phyloP scores from a whole-genome alignment of 495 filamentous ascomycete genomes.

The Aspergillus egyptiacus region DNA sequence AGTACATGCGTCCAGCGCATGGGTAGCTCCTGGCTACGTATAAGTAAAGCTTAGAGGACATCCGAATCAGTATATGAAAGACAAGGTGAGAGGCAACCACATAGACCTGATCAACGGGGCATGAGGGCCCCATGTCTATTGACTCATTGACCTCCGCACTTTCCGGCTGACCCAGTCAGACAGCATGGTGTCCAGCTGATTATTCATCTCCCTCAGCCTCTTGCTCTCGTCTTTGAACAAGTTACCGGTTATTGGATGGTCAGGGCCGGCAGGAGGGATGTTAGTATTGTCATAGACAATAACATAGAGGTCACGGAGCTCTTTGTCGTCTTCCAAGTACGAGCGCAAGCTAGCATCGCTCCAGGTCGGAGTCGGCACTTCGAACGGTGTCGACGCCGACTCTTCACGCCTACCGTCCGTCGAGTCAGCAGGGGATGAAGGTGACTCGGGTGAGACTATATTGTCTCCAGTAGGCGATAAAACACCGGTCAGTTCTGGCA shows the following conservation, averaged over 20 bases:
- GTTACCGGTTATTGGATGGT: slow-evolving; percentile 76
- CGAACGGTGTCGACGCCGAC: slow-evolving; percentile 36
- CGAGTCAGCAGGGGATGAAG: slow-evolving; percentile 59
- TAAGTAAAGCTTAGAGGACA: background rate
- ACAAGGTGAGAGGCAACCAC: background rate
- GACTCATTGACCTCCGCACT: slow-evolving; percentile 17
- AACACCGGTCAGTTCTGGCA: slow-evolving; percentile 58
- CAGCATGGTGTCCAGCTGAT: slow-evolving; percentile 78
- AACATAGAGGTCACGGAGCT: slow-evolving; percentile 82
- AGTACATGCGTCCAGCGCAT: slow-evolving; percentile 26
- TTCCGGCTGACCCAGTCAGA: slow-evolving; percentile 73
- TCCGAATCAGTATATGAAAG: background rate
- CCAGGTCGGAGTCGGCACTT: slow-evolving; percentile 56
- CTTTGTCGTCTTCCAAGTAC: slow-evolving; percentile 88
- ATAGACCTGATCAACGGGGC: background rate
- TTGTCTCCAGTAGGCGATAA: slow-evolving; percentile 58
- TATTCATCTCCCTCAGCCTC: slow-evolving; percentile 73
- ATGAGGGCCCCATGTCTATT: slow-evolving; percentile 10
- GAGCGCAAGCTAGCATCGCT: slow-evolving; percentile 76
- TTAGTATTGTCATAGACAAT: slow-evolving; percentile 88
- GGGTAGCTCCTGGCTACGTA: slow-evolving; percentile 17
- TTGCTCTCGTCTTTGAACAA: slow-evolving; percentile 82
- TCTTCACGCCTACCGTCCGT: slow-evolving; percentile 28
- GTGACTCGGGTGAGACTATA: slow-evolving; percentile 54
- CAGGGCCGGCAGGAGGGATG: slow-evolving; percentile 64